phyloP scores from a whole-genome alignment of 169 alveolate genomes.

The Plasmodium fragile region DNA sequence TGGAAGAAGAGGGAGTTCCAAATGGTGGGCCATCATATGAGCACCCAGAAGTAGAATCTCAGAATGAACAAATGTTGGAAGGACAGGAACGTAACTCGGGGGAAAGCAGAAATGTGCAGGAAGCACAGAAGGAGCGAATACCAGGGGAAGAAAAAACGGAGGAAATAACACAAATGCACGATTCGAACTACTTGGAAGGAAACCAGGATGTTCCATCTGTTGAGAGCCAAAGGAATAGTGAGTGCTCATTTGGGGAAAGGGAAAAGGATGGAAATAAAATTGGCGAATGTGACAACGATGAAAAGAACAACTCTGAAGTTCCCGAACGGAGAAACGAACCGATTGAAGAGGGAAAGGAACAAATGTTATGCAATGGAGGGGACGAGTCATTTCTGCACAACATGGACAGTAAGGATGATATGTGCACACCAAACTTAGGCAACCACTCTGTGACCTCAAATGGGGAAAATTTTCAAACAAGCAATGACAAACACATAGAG shows the following conservation, averaged over 20 bases:
- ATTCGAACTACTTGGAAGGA: background rate
- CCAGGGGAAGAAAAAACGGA: background rate
- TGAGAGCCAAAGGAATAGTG: background rate
- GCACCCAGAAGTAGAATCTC: background rate
- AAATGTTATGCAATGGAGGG: background rate
- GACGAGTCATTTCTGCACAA: background rate
- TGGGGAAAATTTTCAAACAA: background rate
- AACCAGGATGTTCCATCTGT: background rate
- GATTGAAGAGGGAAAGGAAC: background rate
- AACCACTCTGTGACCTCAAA: background rate
- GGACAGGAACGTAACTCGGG: background rate
- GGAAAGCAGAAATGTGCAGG: background rate
- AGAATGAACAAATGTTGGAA: background rate
- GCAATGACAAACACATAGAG: background rate
- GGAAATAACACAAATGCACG: background rate
- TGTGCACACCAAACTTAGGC: background rate
- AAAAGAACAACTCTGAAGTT: background rate
- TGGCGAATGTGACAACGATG: background rate
- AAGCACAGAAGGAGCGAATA: background rate
- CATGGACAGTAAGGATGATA: background rate
- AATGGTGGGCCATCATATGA: background rate
- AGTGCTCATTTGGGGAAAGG: background rate
- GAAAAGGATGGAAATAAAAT: background rate
- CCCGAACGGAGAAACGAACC: background rate
- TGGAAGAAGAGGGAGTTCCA: background rate